Conservation (phyloP, 768 basidiomycete species). For the Kwoniella pini region DNA sequence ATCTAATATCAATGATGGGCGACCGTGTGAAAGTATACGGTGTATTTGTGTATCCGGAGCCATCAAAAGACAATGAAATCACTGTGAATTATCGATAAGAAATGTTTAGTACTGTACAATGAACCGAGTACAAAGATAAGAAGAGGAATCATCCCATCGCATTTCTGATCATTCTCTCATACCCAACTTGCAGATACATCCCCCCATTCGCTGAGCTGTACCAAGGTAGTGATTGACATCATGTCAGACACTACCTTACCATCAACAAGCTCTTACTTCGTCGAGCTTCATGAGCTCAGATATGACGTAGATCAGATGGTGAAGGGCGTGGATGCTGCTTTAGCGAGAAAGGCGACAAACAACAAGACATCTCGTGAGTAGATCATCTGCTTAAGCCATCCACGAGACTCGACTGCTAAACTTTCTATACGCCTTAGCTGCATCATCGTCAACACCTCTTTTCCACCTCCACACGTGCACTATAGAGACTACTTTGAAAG, state of each 20-base stretch:
- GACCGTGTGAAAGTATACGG: slow-evolving; percentile 20
- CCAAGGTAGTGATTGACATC: neutral
- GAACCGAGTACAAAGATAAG: too few species aligned
- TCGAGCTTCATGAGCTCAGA: neutral
- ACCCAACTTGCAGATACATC: too few species aligned
- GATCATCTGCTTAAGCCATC: too few species aligned
- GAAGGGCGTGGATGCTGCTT: slow-evolving; percentile 12
- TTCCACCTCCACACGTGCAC: slow-evolving; percentile 42
- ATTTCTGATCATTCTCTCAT: too few species aligned
- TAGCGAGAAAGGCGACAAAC: slow-evolving; percentile 3
- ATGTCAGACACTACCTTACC: slow-evolving; percentile 16
- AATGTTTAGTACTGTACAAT: too few species aligned
- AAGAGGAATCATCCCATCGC: too few species aligned
- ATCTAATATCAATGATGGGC: too few species aligned
- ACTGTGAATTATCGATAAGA: neutral
- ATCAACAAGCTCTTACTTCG: slow-evolving; percentile 14
- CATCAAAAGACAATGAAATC: neutral
- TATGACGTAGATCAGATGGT: slow-evolving; percentile 24
- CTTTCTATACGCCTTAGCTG: neutral
- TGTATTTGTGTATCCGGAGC: neutral
- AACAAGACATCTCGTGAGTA: too few species aligned
- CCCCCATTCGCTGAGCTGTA: too few species aligned
- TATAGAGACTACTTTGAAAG: slow-evolving; percentile 26
- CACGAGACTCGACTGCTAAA: too few species aligned
- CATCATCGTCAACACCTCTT: neutral